These are phyloP conservation scores for Hanseniaspora clermontiae DNA, from an alignment of 805 yeast species.

Conservation along the genomic window DNA sequence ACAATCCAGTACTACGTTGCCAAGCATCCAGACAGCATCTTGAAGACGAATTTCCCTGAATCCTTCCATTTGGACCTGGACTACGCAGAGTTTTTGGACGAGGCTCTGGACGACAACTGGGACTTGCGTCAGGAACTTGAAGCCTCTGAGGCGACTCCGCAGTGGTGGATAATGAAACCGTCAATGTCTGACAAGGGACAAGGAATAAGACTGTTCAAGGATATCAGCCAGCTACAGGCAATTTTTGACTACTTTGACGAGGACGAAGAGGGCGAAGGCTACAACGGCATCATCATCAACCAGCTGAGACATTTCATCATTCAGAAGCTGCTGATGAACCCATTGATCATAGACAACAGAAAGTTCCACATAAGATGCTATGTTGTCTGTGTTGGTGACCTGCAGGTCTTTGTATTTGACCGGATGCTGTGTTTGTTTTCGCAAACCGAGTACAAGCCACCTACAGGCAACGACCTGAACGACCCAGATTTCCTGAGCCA, in stretches of 20 bases:
- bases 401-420: conserved; percentile 67
- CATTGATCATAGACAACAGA: conserved; percentile 52
- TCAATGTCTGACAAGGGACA: conserved; percentile 96
- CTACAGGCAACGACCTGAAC: conserved; percentile 20
- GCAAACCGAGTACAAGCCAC: conserved; percentile 32
- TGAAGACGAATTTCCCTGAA: conserved; percentile 54
- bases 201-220: conserved; percentile 74
- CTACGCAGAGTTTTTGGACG: conserved; percentile 92
- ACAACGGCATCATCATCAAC: conserved; percentile 65
- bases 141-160: conserved; percentile 31
- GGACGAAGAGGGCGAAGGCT: conserved; percentile 34
- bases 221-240: conserved; percentile 64
- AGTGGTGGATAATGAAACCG: conserved; percentile 84
- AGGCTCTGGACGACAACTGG: conserved; percentile 80
- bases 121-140: conserved; percentile 74
- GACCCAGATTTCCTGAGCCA: conserved; percentile 41
- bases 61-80: conserved; percentile 76
- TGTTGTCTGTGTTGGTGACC: conserved; percentile 59
- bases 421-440: conserved; percentile 78
- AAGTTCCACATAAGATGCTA: conserved; percentile 87
- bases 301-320: conserved; percentile 84
- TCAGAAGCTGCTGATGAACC: conserved; percentile 63
- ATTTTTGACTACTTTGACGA: conserved; percentile 82
- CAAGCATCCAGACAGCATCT: conserved; percentile 58
- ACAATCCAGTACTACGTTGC: conserved; percentile 63